These are phyloP conservation scores for Calocybe cyanea DNA, from an alignment of 768 basidiomycete genomes.

Conservation along the genomic window DNA sequence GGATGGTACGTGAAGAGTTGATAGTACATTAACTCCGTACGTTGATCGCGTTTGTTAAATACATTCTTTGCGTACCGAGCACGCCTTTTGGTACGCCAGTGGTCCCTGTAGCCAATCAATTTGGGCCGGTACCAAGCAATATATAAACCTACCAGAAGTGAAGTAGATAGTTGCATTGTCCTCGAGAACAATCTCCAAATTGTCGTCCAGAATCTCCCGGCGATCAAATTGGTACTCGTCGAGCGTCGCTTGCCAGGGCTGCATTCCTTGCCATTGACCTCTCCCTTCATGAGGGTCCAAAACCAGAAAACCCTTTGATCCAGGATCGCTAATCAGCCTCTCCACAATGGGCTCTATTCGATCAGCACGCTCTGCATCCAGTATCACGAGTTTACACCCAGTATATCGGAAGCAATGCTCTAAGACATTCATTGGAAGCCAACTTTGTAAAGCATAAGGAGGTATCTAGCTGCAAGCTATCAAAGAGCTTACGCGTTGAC, in stretches of 20 bases:
- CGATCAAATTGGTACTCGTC: slow-evolving; percentile 30
- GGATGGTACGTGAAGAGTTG: neutral
- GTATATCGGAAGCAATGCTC: slow-evolving; percentile 44
- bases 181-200: slow-evolving; percentile 34
- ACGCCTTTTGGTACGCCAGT: slow-evolving; percentile 43
- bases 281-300: slow-evolving; percentile 31
- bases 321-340: slow-evolving; percentile 25
- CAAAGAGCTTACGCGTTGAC: slow-evolving; percentile 37
- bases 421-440: slow-evolving; percentile 38
- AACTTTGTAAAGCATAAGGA: slow-evolving; percentile 17
- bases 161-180: slow-evolving; percentile 50
- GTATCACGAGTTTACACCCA: slow-evolving; percentile 36
- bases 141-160: slow-evolving; percentile 41
- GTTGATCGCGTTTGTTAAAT: slow-evolving; percentile 44
- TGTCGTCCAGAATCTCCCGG: slow-evolving; percentile 23
- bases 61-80: slow-evolving; percentile 46
- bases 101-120: slow-evolving; percentile 20
- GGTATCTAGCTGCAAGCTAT: neutral
- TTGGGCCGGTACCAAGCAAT: neutral
- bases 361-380: slow-evolving; percentile 45
- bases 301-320: slow-evolving; percentile 37
- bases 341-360: slow-evolving; percentile 24
- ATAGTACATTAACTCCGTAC: too few species aligned
- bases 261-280: slow-evolving; percentile 39
- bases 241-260: slow-evolving; percentile 33